Evolutionary conservation across 805 yeast genomes (phyloP), one percentile per base, ranked within the genome.

Genomic region (Ogataea salicorniae): DNA sequence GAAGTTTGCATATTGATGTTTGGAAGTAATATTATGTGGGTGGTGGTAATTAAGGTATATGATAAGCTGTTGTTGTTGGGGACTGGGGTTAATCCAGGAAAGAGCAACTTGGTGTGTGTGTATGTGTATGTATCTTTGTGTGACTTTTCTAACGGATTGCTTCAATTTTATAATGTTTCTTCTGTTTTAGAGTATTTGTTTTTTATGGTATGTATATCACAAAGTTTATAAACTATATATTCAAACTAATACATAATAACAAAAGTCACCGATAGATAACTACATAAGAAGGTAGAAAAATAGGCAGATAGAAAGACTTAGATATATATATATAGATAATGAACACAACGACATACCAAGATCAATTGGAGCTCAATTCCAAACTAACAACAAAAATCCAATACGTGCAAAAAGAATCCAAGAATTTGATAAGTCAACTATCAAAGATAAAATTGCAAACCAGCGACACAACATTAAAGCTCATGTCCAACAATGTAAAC

Each of bases 361-460:
- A 53, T 23, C 68, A 64, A 42, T 51, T 57, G 46, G 62, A 60
- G 31, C 41, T 55, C 11, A 48, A 60, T 38, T 53, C 52, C 18
- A 36, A 50, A 17, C 47, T 63, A 15, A 55, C 56, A 29, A 46
- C 52, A 26, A 50, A 50, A 38, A 57, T 64, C 7, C 57, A 50
- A 33, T 17, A 51, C 8, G 59, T 58, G 2, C 67, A 64, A 42
- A 41, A 47, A 13, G 67, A 62, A 38, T 57, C 64, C 18, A 55
- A 56, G 31, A 55, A 51, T 20, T 46, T 65, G 18, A 41, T 58
- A 3, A 45, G 46, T n/a, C 68, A 62, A 43, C 46, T 64, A 6
- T 52, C 54, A 14, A 63, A 55, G 42, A 48, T 60, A 8, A 65
- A 63, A 48, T 53, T 58, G 23, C 57, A 60, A 35, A 57, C 54